A percentile compares a stretch with the other conserved stretches of the same genome.
Conservation (phyloP, 768 basidiomycete genomes). For the Mycena sanguinolenta region DNA sequence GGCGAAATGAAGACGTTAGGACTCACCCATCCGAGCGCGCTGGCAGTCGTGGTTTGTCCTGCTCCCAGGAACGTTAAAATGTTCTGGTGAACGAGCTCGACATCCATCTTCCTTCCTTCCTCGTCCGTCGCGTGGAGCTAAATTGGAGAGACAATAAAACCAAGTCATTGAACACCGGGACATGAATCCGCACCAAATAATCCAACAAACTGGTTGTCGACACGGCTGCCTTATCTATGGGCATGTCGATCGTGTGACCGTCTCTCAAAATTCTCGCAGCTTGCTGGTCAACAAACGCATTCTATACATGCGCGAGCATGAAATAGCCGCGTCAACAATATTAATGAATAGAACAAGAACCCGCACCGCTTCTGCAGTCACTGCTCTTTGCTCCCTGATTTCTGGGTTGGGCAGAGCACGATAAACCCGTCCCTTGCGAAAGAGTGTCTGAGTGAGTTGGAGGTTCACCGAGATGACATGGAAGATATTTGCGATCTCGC, state of each 20-base stretch:
- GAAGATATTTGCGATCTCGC: slow-evolving; percentile 16
- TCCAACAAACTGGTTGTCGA: slow-evolving; percentile 27
- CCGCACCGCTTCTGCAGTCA: background rate
- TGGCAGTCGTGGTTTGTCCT: slow-evolving; percentile 31
- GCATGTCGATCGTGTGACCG: slow-evolving; percentile 2
- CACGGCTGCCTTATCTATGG: slow-evolving; percentile 8
- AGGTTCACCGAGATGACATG: slow-evolving; percentile 12
- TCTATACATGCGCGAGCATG: background rate
- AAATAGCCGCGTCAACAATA: no score
- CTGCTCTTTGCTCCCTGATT: slow-evolving; percentile 5
- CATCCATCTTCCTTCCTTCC: slow-evolving; percentile 31
- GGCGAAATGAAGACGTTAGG: no score
- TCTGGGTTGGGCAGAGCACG: slow-evolving; percentile 34
- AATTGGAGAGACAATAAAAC: background rate
- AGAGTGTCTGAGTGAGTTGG: slow-evolving; percentile 20
- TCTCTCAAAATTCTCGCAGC: slow-evolving; percentile 5
- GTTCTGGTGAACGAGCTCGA: slow-evolving; percentile 27
- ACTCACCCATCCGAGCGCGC: slow-evolving; percentile 26
- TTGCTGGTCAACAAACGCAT: background rate
- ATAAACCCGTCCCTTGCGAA: slow-evolving; percentile 30
- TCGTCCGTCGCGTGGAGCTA: slow-evolving; percentile 35
- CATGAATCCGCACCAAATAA: slow-evolving; percentile 20
- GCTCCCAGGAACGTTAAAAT: slow-evolving; percentile 29
- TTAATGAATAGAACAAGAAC: no score
- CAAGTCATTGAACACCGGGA: no score